A percentile compares a stretch with the other conserved stretches of the same genome.
Conservation (phyloP, 352 stramenopile genomes). For the Globisporangium takayamanum region DNA sequence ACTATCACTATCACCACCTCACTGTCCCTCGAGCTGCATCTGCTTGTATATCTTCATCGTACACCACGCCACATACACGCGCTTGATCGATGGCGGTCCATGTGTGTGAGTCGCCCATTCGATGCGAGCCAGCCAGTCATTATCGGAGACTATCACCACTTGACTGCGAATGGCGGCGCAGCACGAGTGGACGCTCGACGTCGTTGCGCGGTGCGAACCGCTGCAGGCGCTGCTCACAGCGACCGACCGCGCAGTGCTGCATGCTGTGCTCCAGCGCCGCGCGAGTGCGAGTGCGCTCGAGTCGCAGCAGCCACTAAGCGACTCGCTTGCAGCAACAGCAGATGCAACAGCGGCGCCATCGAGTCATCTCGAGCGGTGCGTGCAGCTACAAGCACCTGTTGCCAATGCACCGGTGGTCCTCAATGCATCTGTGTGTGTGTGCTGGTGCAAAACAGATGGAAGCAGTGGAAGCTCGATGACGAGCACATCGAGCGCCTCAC, state of each 20-base stretch:
- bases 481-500: conserved; percentile 53
- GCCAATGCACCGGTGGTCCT: background rate
- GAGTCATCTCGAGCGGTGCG: conserved; percentile 44
- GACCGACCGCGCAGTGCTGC: conserved; percentile 9
- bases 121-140: too few species aligned
- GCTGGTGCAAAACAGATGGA: conserved; percentile 27
- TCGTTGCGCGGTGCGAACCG: conserved; percentile 31
- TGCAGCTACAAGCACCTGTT: background rate
- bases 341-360: background rate
- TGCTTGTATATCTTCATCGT: too few species aligned
- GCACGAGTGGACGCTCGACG: conserved; percentile 29
- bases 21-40: too few species aligned
- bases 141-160: background rate
- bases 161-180: background rate
- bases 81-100: too few species aligned
- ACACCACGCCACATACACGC: too few species aligned
- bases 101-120: too few species aligned
- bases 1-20: too few species aligned
- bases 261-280: conserved; percentile 15
- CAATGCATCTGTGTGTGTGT: conserved; percentile 6
- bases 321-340: background rate
- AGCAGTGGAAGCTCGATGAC: conserved; percentile 54
- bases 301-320: background rate
- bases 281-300: background rate
- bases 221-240: conserved; percentile 29